Percentiles rank a stretch among this genome's conserved stretches.
Conservation (phyloP, 768 basidiomycete species). For the Termitomyces sp. region DNA sequence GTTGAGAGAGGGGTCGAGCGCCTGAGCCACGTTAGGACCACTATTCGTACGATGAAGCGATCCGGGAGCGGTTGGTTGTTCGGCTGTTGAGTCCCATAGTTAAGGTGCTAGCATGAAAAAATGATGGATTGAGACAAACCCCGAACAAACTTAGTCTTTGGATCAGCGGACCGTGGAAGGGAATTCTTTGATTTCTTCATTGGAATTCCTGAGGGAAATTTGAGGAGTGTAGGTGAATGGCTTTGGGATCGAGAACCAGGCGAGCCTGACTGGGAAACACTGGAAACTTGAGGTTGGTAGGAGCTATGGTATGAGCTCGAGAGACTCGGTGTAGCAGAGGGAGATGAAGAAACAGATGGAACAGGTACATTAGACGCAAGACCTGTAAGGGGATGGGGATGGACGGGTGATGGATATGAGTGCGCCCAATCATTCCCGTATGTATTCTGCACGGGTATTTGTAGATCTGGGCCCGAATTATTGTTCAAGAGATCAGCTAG, state of each 20-base stretch:
- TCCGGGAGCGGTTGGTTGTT: conserved; percentile 5
- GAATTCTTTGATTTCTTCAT: conserved; percentile 25
- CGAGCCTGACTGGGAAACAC: conserved; percentile 16
- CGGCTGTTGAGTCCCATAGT: conserved; percentile 6
- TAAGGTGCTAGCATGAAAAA: background rate
- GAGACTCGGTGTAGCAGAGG: conserved; percentile 30
- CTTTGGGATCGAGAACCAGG: conserved; percentile 27
- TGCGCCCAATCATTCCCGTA: conserved; percentile 44
- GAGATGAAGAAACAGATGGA: conserved; percentile 27
- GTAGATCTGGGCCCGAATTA: conserved; percentile 9
- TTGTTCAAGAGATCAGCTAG: conserved; percentile 13
- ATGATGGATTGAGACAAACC: conserved; percentile 16
- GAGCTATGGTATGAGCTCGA: conserved; percentile 28
- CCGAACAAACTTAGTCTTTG: conserved; percentile 17
- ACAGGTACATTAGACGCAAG: conserved; percentile 59
- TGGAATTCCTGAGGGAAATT: conserved; percentile 15
- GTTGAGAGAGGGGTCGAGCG: conserved; percentile 3
- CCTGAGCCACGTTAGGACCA: conserved; percentile 3
- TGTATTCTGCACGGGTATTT: conserved; percentile 14
- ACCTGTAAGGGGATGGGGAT: conserved; percentile 55
- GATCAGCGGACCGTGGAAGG: conserved; percentile 24
- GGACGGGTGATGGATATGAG: conserved; percentile 58
- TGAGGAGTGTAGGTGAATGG: conserved; percentile 17
- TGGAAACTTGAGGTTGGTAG: conserved; percentile 15
- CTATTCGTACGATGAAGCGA: conserved; percentile 12